phyloP scores from a whole-genome alignment of 2,329 filamentous ascomycete species.

The Clarireedia homoeocarpa region DNA sequence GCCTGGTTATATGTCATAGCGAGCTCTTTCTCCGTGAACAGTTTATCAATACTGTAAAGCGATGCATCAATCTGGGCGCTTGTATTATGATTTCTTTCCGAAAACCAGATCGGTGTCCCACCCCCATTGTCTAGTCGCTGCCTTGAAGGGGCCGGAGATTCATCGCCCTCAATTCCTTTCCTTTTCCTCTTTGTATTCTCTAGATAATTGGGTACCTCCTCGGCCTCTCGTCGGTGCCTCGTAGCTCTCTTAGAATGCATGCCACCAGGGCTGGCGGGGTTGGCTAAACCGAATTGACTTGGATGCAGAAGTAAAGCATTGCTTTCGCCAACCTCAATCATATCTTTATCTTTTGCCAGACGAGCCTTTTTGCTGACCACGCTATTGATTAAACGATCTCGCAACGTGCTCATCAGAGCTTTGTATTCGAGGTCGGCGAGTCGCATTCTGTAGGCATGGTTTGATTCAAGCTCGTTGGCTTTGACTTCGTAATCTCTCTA shows the following conservation, averaged over 20 bases:
- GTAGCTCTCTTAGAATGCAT: constrained; percentile 56
- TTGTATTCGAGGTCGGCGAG: constrained; percentile 55
- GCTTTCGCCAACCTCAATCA: constrained; percentile 58
- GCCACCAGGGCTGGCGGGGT: constrained; percentile 56
- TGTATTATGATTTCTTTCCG: constrained; percentile 44
- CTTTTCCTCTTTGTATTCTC: constrained; percentile 57
- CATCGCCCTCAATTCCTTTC: constrained; percentile 52
- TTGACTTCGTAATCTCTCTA: constrained; percentile 59
- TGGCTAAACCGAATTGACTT: constrained; percentile 59
- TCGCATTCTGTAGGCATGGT: constrained; percentile 53
- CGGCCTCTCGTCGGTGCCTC: constrained; percentile 49
- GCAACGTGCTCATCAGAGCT: constrained; percentile 51
- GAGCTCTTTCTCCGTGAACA: constrained; percentile 64
- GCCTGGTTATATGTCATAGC: constrained; percentile 57
- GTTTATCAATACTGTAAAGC: constrained; percentile 59
- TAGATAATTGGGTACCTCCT: constrained; percentile 47
- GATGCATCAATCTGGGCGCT: constrained; percentile 46
- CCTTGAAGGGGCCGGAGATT: constrained; percentile 51
- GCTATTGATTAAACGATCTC: constrained; percentile 59
- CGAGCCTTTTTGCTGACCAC: constrained; percentile 58
- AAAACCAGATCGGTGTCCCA: constrained; percentile 55
- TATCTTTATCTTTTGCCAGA: constrained; percentile 58
- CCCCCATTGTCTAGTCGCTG: constrained; percentile 46
- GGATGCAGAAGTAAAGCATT: constrained; percentile 59
- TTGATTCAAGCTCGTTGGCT: constrained; percentile 50